Evolutionary conservation across 768 basidiomycete species (phyloP).

Genomic region (Mycena vulgaris): DNA sequence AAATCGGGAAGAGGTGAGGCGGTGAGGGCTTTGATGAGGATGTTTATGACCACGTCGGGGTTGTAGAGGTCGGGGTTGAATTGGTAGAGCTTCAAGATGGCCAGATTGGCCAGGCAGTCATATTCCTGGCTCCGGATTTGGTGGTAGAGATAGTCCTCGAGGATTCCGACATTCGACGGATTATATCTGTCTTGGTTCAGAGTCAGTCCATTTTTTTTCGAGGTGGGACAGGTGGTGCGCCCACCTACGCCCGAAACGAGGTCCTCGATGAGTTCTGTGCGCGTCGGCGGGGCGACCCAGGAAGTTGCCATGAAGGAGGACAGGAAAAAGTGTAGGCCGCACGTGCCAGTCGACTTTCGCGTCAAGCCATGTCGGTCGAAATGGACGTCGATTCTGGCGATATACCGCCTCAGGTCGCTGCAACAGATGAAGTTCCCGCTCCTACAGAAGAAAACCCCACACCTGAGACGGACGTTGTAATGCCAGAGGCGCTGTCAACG

Average conservation of each 20-base stretch:
- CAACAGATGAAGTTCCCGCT: neutral
- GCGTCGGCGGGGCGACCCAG: slow-evolving; percentile 83
- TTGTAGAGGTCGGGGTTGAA: slow-evolving; percentile 96
- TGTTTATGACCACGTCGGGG: slow-evolving; percentile 93
- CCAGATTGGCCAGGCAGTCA: slow-evolving; percentile 95
- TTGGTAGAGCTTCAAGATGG: slow-evolving; percentile 70
- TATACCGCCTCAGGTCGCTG: neutral
- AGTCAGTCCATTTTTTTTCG: slow-evolving; percentile 4
- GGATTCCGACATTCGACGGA: slow-evolving; percentile 91
- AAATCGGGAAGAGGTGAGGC: slow-evolving; percentile 93
- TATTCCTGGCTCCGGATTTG: slow-evolving; percentile 94
- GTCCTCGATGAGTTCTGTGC: slow-evolving; percentile 91
- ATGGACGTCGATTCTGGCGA: slow-evolving; percentile 33
- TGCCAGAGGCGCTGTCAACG: slow-evolving; percentile 13
- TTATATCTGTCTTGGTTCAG: slow-evolving; percentile 89
- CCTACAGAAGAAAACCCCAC: neutral
- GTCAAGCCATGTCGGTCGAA: slow-evolving; percentile 12
- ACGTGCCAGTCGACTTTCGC: neutral
- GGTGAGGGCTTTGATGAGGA: slow-evolving; percentile 92
- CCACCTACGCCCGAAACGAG: slow-evolving; percentile 92
- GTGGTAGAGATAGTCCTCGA: slow-evolving; percentile 97
- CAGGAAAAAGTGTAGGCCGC: neutral
- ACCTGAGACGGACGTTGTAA: slow-evolving; percentile 1
- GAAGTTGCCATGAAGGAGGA: slow-evolving; percentile 62
- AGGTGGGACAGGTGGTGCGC: slow-evolving; percentile 45